Conservation (phyloP, 208 protist species). For the Tritrichomonas foetus region DNA sequence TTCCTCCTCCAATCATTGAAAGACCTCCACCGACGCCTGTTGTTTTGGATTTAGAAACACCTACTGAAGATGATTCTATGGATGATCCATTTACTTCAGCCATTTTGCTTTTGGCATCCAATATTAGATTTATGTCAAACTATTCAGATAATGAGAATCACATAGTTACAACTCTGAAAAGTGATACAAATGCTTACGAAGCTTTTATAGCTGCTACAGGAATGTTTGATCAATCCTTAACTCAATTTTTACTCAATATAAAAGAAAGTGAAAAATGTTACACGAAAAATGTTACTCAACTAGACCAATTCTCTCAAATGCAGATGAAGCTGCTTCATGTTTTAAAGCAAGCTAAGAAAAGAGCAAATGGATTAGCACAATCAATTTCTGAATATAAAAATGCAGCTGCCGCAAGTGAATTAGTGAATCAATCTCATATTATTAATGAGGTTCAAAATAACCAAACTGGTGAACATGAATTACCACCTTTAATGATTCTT, state of each 20-base stretch:
- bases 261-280: no score
- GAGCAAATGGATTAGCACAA: no score
- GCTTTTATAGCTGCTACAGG: background rate
- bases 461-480: background rate
- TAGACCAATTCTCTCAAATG: no score
- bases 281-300: no score
- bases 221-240: background rate
- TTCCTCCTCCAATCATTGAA: background rate
- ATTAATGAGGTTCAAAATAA: background rate
- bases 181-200: background rate
- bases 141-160: background rate
- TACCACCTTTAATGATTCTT: background rate
- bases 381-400: no score
- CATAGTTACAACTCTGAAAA: background rate
- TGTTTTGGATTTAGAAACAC: background rate
- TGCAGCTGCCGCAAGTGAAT: background rate
- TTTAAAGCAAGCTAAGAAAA: no score
- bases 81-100: no score
- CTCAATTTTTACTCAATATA: no score
- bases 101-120: no score
- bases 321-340: no score
- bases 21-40: background rate
- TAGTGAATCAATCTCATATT: background rate
- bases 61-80: no score
- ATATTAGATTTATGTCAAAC: no score